These are phyloP conservation scores for Tylopilus balloui DNA, from an alignment of 768 basidiomycete species.

Conservation along the genomic window DNA sequence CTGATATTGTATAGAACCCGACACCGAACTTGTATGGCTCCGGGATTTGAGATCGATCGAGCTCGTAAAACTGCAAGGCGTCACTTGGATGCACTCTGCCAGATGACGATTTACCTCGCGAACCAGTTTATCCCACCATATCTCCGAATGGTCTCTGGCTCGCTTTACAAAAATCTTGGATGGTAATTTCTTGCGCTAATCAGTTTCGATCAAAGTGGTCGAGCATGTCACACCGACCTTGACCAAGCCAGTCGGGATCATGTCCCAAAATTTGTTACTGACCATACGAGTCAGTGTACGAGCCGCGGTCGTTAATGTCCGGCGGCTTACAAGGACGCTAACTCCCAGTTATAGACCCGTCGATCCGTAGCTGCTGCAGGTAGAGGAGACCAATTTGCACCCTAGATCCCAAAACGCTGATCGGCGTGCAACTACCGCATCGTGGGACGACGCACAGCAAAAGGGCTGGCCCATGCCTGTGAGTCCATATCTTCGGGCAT, in stretches of 20 bases:
- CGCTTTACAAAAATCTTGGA: conserved; percentile 31
- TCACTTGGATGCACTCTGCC: background rate
- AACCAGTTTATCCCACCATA: conserved; percentile 40
- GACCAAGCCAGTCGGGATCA: conserved; percentile 42
- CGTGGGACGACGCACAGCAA: conserved; percentile 36
- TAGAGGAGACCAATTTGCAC: conserved; percentile 46
- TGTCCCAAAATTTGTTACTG: conserved; percentile 45
- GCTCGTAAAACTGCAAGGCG: conserved; percentile 30
- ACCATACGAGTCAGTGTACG: conserved; percentile 5
- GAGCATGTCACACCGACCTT: conserved; percentile 26
- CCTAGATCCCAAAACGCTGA: conserved; percentile 25
- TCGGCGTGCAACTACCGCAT: background rate
- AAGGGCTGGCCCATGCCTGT: conserved; percentile 48
- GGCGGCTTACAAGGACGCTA: conserved; percentile 37
- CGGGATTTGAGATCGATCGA: conserved; percentile 35
- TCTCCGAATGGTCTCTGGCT: conserved; percentile 12
- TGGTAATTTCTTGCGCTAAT: conserved; percentile 35
- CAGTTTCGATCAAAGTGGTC: background rate
- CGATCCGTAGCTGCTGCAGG: conserved; percentile 34
- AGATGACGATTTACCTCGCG: conserved; percentile 32
- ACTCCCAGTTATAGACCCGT: conserved; percentile 37
- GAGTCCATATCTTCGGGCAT: conserved; percentile 37
- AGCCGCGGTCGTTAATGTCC: background rate
- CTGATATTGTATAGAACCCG: conserved; percentile 42
- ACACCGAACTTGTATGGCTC: conserved; percentile 35